Evolutionary conservation across 495 filamentous ascomycete genomes (phyloP).

Genomic region (Penicillium egyptiacum): DNA sequence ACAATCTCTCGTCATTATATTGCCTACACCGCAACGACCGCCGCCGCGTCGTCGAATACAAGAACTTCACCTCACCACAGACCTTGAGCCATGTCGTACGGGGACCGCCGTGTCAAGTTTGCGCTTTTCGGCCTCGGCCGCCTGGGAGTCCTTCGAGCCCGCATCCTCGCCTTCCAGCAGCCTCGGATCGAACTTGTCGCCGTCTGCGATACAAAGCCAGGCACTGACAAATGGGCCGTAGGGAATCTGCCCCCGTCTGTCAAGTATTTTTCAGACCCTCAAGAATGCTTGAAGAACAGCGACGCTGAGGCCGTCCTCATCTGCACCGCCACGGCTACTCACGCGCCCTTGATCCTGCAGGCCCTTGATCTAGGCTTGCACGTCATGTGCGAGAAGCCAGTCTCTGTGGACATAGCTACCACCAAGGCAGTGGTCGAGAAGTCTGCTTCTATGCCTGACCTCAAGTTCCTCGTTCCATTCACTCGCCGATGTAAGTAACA

Average conservation of each 20-base stretch:
- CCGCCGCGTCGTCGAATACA: not conserved
- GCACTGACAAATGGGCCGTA: slow-evolving; percentile 18
- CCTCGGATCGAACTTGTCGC: slow-evolving; percentile 22
- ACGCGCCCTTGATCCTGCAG: slow-evolving; percentile 20
- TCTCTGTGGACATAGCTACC: slow-evolving; percentile 27
- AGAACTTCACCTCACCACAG: slow-evolving; percentile 1
- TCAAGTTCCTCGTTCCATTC: slow-evolving; percentile 26
- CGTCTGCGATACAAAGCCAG: slow-evolving; percentile 22
- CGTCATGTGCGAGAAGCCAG: slow-evolving; percentile 27
- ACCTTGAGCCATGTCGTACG: slow-evolving; percentile 12
- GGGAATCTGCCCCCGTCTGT: slow-evolving; percentile 19
- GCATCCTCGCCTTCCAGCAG: slow-evolving; percentile 22
- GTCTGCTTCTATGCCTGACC: slow-evolving; percentile 69
- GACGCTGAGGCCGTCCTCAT: slow-evolving; percentile 19
- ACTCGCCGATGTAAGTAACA: slow-evolving; percentile 21
- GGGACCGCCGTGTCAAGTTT: slow-evolving; percentile 14
- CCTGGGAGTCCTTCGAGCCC: slow-evolving; percentile 19
- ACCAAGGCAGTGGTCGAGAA: slow-evolving; percentile 52
- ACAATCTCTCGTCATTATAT: slow-evolving; percentile 18
- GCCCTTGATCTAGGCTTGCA: slow-evolving; percentile 20
- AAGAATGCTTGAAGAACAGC: slow-evolving; percentile 20
- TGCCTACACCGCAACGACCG: not conserved
- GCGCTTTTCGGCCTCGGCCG: slow-evolving; percentile 21
- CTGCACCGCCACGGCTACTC: slow-evolving; percentile 21
- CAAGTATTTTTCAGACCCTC: slow-evolving; percentile 18